Evolutionary conservation across 352 stramenopile species (phyloP), one percentile per base, ranked within the genome.

Genomic region (Globisporangium yorkense): DNA sequence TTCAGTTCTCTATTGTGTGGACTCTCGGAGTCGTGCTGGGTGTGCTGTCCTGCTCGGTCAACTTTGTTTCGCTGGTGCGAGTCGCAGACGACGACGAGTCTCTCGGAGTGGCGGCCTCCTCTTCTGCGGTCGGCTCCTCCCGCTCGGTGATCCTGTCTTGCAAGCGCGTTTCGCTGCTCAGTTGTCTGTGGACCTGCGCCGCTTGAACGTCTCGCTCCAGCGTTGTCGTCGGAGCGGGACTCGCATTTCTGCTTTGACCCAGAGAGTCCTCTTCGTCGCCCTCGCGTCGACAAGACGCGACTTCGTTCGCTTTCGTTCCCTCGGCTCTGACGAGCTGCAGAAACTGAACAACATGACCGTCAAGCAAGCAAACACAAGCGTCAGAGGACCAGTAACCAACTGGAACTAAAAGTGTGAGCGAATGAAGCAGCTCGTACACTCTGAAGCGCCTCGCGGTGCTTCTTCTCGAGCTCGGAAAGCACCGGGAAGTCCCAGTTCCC

Each of bases 401-500:
- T 40, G 24, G 24, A 27, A 27, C 24, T 27, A 27, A 27, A 27
- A 27, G 24, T 27, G 31, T 9, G 31, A 40, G 21, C 5, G 0
- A n/a, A 15, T 15, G n/a, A 3, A n/a, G 15, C 3, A 45, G 12
- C 2, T 33, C 50, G 12, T 45, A 77, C 79, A 65, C 80, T 54
- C 45, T 73, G 67, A 18, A 87, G 64, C 47, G 61, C 67, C 20
- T 54, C 49, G 0, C 65, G 59, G 3, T 55, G 57, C 58, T 73
- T 71, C 18, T 69, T 12, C 33, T 87, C 71, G 0, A 66, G 37
- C 15, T 87, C 71, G 5, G 77, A 80, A 2, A 87, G 63, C 3
- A 59, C 53, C 2, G 79, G 76, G 31, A 78, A 85, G 27, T 41
- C 45, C 76, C 79, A 89, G 9, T 76, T 51, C 12, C 73, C 73